phyloP scores from a whole-genome alignment of 2,329 filamentous ascomycete species.

The Cladophialophora yegresii region DNA sequence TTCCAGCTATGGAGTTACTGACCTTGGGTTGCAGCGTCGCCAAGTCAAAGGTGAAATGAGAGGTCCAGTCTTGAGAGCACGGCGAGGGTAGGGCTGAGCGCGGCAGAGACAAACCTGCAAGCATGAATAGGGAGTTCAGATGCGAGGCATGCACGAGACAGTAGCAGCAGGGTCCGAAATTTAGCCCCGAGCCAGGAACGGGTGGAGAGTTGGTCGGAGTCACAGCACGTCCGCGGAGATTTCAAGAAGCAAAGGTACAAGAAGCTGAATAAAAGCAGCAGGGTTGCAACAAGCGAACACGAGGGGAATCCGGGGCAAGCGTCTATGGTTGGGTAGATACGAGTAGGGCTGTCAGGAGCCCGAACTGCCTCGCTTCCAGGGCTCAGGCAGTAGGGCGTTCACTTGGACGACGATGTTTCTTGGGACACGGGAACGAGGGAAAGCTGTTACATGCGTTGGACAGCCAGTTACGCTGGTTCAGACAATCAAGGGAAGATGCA shows the following conservation, averaged over 20 bases:
- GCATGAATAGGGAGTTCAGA: not conserved
- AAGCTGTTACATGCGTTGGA: not conserved
- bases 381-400: not conserved
- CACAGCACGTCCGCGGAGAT: not conserved
- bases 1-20: not conserved
- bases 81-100: slow-evolving; percentile 6
- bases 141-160: not conserved
- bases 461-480: no score
- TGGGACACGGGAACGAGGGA: not conserved
- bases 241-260: not conserved
- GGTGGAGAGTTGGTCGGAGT: not conserved
- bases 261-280: not conserved
- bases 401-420: not conserved
- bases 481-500: no score
- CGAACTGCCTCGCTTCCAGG: not conserved
- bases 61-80: not conserved
- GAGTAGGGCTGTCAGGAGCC: not conserved
- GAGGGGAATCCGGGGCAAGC: not conserved
- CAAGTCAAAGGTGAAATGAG: not conserved
- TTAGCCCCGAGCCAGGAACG: not conserved
- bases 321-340: not conserved
- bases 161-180: not conserved
- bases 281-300: slow-evolving; percentile 7
- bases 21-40: not conserved
- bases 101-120: not conserved